Percentiles rank a stretch among this genome's conserved stretches.
These are phyloP conservation scores for Trichosporon inkin DNA, from an alignment of 1,284 basidiomycete species.

Conservation along the genomic window DNA sequence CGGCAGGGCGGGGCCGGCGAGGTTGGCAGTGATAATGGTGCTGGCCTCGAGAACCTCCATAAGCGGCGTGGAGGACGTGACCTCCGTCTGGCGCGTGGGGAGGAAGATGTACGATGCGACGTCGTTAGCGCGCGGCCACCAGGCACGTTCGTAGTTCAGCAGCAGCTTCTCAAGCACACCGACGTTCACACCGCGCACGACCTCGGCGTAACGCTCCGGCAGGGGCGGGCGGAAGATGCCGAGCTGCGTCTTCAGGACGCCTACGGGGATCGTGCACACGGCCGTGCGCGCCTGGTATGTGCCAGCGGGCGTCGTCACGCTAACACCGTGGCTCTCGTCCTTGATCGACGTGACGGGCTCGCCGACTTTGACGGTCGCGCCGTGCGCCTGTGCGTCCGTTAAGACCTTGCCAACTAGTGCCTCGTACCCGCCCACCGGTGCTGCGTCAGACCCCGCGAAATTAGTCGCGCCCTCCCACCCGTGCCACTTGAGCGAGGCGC, in stretches of 20 bases:
- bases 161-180: constrained; percentile 54
- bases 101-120: constrained; percentile 51
- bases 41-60: constrained; percentile 40
- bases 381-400: constrained; percentile 39
- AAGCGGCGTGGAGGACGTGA: constrained; percentile 18
- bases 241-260: constrained; percentile 44
- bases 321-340: constrained; percentile 22
- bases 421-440: constrained; percentile 54
- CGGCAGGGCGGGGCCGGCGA: constrained; percentile 39
- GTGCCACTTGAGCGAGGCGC: constrained; percentile 46
- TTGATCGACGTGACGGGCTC: constrained; percentile 30
- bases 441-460: constrained; percentile 54
- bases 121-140: constrained; percentile 51
- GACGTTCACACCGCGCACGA: constrained; percentile 46
- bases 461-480: constrained; percentile 49
- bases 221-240: constrained; percentile 46
- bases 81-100: constrained; percentile 29
- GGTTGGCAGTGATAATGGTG: constrained; percentile 48
- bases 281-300: constrained; percentile 42
- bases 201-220: constrained; percentile 30
- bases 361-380: constrained; percentile 45
- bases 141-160: constrained; percentile 50
- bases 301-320: constrained; percentile 35
- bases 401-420: constrained; percentile 48
- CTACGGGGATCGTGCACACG: constrained; percentile 52